Evolutionary conservation across 371 early-diverging fungal species (phyloP).

Genomic region (Conidiobolus incongruus): DNA sequence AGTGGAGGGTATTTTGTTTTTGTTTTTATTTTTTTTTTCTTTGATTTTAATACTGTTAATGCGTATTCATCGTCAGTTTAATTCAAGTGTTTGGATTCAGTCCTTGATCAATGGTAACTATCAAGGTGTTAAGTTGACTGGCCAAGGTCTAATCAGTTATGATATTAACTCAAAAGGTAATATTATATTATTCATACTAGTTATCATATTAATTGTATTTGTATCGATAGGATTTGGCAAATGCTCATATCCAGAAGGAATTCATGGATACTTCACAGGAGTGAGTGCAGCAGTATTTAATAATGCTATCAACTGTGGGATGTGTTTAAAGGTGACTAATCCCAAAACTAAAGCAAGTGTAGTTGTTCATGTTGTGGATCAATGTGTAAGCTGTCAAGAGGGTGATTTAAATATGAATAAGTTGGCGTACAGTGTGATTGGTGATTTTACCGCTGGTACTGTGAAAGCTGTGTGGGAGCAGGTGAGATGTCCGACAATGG

Average conservation of each 20-base stretch:
- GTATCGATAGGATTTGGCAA: neutral
- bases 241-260: conserved; percentile 1
- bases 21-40: too few relatives aligned
- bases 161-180: conserved; percentile 2
- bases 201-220: too few relatives aligned
- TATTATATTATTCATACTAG: too few relatives aligned
- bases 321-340: conserved; percentile 1
- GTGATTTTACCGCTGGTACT: neutral
- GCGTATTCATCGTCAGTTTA: too few relatives aligned
- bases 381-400: conserved; percentile 1
- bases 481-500: neutral
- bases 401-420: neutral
- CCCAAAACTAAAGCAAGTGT: neutral
- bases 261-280: neutral
- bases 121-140: too few relatives aligned
- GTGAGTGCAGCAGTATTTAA: neutral
- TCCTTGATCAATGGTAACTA: too few relatives aligned
- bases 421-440: neutral
- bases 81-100: too few relatives aligned
- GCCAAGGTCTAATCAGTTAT: neutral
- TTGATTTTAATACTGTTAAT: too few relatives aligned
- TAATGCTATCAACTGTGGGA: neutral
- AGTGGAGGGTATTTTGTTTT: too few relatives aligned
- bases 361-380: conserved; percentile 3
- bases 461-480: neutral